Evolutionary conservation across 352 stramenopile genomes (phyloP).

Genomic region (Phytophthora lateralis): DNA sequence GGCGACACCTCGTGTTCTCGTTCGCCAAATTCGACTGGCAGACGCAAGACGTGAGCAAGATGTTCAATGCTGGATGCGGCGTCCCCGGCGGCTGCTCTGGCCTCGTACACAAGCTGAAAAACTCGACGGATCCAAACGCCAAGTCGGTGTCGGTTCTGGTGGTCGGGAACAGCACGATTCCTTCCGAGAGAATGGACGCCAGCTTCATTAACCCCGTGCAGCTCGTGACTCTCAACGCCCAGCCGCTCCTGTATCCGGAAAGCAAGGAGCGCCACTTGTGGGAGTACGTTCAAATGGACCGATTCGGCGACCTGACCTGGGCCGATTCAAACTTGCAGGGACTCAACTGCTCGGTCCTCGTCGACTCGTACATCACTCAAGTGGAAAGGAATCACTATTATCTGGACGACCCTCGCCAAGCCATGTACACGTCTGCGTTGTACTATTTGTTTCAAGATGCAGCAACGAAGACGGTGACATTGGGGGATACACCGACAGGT

Average conservation of each 20-base stretch:
- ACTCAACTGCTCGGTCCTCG: constrained; percentile 42
- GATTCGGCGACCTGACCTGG: constrained; percentile 20
- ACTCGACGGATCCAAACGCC: constrained; percentile 7
- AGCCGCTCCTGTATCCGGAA: constrained; percentile 24
- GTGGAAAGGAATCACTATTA: constrained; percentile 54
- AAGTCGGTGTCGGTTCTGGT: constrained; percentile 27
- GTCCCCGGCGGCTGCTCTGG: constrained; percentile 27
- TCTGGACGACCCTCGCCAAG: constrained; percentile 45
- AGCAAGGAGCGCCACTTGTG: constrained; percentile 25
- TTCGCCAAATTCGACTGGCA: constrained; percentile 44
- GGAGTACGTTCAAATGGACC: constrained; percentile 27
- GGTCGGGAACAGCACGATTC: constrained; percentile 29
- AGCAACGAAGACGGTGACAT: constrained; percentile 34
- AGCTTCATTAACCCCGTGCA: constrained; percentile 33
- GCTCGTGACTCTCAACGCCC: constrained; percentile 29
- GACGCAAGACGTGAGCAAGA: constrained; percentile 35
- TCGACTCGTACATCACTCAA: constrained; percentile 56
- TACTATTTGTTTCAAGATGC: constrained; percentile 59
- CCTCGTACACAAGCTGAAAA: constrained; percentile 33
- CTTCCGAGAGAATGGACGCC: constrained; percentile 16
- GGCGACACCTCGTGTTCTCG: constrained; percentile 41
- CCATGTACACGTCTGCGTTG: constrained; percentile 54
- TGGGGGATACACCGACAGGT: constrained; percentile 4
- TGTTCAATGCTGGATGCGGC: constrained; percentile 38
- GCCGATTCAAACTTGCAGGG: constrained; percentile 19